These are phyloP conservation scores for Cadophora malorum DNA, from an alignment of 2,329 filamentous ascomycete species.

Conservation along the genomic window DNA sequence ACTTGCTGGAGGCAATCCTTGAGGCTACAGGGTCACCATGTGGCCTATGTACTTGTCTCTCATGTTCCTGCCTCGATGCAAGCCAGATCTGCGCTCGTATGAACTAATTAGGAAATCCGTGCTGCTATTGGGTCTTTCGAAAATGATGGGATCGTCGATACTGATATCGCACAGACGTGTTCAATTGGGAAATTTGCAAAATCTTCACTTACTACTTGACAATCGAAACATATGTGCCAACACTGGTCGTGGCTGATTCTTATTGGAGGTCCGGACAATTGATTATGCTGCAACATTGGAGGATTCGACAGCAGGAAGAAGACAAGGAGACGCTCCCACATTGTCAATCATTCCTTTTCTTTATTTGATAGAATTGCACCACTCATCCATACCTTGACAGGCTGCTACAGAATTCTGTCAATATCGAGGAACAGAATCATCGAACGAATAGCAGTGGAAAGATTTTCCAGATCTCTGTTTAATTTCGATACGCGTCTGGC, in stretches of 20 bases:
- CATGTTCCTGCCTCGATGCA: conserved; percentile 32
- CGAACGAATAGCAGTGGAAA: not conserved
- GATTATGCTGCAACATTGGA: conserved; percentile 19
- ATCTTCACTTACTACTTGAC: not conserved
- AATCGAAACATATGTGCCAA: not conserved
- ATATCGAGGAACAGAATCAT: not conserved
- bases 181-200: conserved; percentile 15
- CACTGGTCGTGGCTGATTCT: conserved; percentile 28
- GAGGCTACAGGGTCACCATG: conserved; percentile 29
- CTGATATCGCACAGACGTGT: conserved; percentile 22
- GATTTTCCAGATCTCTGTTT: not conserved
- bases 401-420: not conserved
- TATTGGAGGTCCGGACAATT: conserved; percentile 27
- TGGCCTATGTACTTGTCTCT: conserved; percentile 29
- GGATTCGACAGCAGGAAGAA: not conserved
- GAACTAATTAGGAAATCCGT: conserved; percentile 33
- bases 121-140: conserved; percentile 26
- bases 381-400: not conserved
- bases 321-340: not conserved
- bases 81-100: conserved; percentile 35
- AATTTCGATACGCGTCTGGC: not conserved
- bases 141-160: conserved; percentile 11
- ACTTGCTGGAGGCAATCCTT: conserved; percentile 29
- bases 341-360: not conserved
- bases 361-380: not conserved